Evolutionary conservation across 2,329 filamentous ascomycete species (phyloP), one percentile per base, ranked within the genome.

Genomic region (Arthrobotrys pseudoclavata): DNA sequence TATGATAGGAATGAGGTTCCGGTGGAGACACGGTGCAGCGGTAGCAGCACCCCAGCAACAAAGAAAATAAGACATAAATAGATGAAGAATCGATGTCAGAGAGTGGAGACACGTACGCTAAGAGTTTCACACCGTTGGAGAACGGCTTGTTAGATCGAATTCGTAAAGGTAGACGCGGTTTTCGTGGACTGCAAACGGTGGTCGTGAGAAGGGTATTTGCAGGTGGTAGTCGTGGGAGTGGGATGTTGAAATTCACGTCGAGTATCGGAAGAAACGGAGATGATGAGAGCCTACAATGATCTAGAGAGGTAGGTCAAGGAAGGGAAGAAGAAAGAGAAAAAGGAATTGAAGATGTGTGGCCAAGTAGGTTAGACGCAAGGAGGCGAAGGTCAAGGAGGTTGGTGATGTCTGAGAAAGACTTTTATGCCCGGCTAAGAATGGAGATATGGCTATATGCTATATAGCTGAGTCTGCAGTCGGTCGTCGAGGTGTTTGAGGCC

Each of bases 61-160:
- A 57, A 22, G 52, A 9, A 18, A 57, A 40, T 9, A n/a, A 57
- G 22, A 26, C 45, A 50, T 18, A 24, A 63, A 63, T 63, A 42
- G 22, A 29, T 22, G n/a, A 34, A 26, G 57, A 26, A 34, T 45
- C n/a, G n/a, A n/a, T 47, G 55, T 29, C 7, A 26, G 31, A 60
- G 20, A 60, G 55, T 40, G 55, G 55, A 53, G 22, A 52, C 50
- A 72, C 69, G 63, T 72, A 72, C 69, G 24, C 20, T 45, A 42
- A 60, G 53, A 72, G 69, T 52, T 72, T 72, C 60, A 64, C 63
- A 64, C 69, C 69, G 69, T 72, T 40, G 24, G 29, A 61, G 20
- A 45, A 53, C 52, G 69, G 69, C 62, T 34, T 12, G 61, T 31
- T 37, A 45, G 24, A 53, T 26, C 29, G 18, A 50, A 62, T 61